Conservation (phyloP, 345 rosid genomes). For the Sonneratia alba region DNA sequence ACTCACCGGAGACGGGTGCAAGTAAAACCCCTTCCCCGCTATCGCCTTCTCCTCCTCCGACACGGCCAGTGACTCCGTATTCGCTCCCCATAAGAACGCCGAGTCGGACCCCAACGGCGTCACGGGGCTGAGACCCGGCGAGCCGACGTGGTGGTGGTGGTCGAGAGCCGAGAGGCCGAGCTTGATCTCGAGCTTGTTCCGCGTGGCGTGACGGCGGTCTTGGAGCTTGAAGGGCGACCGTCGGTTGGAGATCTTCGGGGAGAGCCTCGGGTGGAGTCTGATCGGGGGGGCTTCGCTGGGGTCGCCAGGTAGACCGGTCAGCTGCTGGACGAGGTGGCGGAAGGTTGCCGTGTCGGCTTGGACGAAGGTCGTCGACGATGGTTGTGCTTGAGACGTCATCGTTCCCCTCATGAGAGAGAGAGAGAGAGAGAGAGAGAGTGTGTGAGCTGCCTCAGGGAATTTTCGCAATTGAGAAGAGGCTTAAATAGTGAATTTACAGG, state of each 20-base stretch:
- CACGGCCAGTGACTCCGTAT: conserved; percentile 18
- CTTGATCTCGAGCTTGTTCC: conserved; percentile 15
- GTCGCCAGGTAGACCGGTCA: conserved; percentile 48
- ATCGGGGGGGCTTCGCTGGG: not conserved
- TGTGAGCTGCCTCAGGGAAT: not conserved
- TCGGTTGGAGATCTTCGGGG: conserved; percentile 36
- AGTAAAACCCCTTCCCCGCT: conserved; percentile 74
- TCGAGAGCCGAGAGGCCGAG: conserved; percentile 80
- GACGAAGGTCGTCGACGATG: conserved; percentile 61
- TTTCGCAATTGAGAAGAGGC: not conserved
- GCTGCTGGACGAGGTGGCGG: conserved; percentile 92
- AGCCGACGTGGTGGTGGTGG: conserved; percentile 56
- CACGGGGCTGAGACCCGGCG: conserved; percentile 25
- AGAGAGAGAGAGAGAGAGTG: conserved; percentile 11
- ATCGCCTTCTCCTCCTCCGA: conserved; percentile 88
- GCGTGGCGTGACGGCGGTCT: conserved; percentile 14
- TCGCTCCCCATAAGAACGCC: conserved; percentile 37
- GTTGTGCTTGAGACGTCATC: conserved; percentile 11
- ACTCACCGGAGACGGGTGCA: conserved; percentile 79
- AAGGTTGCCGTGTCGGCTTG: conserved; percentile 78
- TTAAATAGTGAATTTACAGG: not conserved
- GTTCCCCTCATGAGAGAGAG: conserved; percentile 22
- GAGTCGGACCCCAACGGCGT: conserved; percentile 13
- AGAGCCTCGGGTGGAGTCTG: conserved; percentile 19
- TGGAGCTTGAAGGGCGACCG: conserved; percentile 66